Base-by-base conservation (phyloP, 139 green algal genomes). In the Volvox reticuliferus region DNA sequence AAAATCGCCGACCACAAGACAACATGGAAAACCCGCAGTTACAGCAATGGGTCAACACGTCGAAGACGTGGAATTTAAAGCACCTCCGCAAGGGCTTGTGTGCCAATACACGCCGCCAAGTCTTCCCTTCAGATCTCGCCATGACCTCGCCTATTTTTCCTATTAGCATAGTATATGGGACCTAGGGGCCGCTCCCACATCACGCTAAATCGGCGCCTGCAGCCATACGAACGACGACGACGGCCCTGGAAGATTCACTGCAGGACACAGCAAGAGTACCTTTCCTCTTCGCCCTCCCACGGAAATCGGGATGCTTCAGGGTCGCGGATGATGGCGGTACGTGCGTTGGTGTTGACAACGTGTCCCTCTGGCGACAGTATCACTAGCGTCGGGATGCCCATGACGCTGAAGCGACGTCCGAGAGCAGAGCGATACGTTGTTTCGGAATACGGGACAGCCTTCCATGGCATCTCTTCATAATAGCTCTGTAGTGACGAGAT, bases 311-410 rank as follows among this genome's bases (percentile, higher is more conserved):
- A 61, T 0, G 90, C 93, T 30, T 92, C 88, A 32, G 88, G 88
- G 73, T 95, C 93, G 67, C 73, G 78, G 22, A 81, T 84, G 13
- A 95, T 37, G 17, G 92, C 90, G 17, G 84, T 71, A 19, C 93
- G 90, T n/a, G 91, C 93, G 77, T 95, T 93, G 63, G 65, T 85
- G 82, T 88, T 91, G 44, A 94, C 37, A 6, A 93, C 76, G 35
- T 93, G 90, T 44, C 81, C 81, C 69, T 93, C 89, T 19, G 91
- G 93, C 0, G 30, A 89, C 20, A 95, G 37, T 24, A 95, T 92
- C 32, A 94, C 88, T 9, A 95, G 78, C 37, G 82, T 91, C 14
- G 93, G 93, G 71, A 94, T 94, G 78, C 93, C 89, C 87, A 91
- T 87, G 20, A 95, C 91, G 76, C 65, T 61, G 76, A 92, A 90